Base-by-base conservation (phyloP, 208 protist species). In the Leishmania lainsoni region DNA sequence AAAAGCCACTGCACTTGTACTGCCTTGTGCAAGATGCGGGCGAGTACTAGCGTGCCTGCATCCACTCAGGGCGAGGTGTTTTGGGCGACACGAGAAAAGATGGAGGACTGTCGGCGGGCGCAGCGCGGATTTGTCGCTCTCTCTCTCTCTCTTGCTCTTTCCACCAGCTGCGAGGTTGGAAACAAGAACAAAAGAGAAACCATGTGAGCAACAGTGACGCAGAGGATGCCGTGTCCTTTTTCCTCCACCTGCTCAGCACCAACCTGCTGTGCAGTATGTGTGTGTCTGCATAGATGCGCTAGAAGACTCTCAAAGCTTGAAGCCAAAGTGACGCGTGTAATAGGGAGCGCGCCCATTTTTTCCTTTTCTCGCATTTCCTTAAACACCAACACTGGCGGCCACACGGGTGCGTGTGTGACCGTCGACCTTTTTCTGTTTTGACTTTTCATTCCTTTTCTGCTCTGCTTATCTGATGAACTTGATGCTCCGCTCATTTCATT, bases 11-110 rank as follows among this genome's bases (percentile, higher is more conserved):
- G 29, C 89, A 87, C 52, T 84, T 95, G 54, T 94, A 93, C 77
- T 96, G 93, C 68, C 85, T 94, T n/a, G 90, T 96, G 59, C 85
- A 90, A 48, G 91, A 96, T 73, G 93, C 91, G 22, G 87, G 90
- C 1, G 86, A 94, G 75, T 86, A 91, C 74, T 94, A 86, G 35
- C 48, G 12, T 20, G 9, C 17, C 22, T 73, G 68, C 68, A 5
- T 26, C 45, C 17, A 29, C 68, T 12, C 45, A 39, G 52, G 10
- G 39, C 45, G 45, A 73, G 39, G 22, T 52, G 26, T 73, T 22
- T 22, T 20, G 6, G 68, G 17, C 45, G 39, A 9, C 9, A 6
- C 45, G 52, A 17, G 68, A 52, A 73, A 32, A n/a, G n/a, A 29
- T n/a, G 17, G 66, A 26, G 42, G 66, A 20, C 22, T 52, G 17